Evolutionary conservation across 2,329 filamentous ascomycete genomes (phyloP), one percentile per base, ranked within the genome.

Genomic region (Mycocentrospora acerina): DNA sequence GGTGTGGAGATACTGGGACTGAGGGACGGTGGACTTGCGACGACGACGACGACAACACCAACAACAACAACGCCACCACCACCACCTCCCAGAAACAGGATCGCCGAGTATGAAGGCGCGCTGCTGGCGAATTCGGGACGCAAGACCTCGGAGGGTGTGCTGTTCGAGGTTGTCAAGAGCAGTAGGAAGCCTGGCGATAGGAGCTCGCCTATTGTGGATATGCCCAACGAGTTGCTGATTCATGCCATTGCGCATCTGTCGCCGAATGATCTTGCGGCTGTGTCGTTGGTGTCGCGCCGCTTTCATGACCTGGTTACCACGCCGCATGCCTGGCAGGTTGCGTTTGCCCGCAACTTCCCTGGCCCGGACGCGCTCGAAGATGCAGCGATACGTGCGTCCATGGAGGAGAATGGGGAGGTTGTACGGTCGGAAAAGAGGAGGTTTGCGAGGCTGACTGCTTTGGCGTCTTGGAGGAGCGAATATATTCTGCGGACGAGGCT

Each of bases 401-500:
- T 56, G 7, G 61, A 67, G 34, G 53, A 60, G 6, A 48, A 44
- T 18, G 59, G 57, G n/a, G 64, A 69, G 14, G 48, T 46, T 26
- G 72, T 90, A 29, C 79, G 81, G 18, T 85, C 86, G 1, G 86
- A 93, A 59, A 80, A 81, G 53, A 86, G 90, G 29, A 80, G 82
- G 49, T 98, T 97, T 59, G 81, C 87, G 12, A 82, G 90, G 29
- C 76, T 98, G 37, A 94, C 88, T 8, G 77, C 83, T 3, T 71
- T 90, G 45, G 86, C 90, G n/a, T 93, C 90, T 7, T 97, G 93
- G 91, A 81, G 91, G 53, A 96, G 88, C 67, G 93, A 98, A 67
- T 98, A 97, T 59, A 85, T 97, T 32, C 71, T 95, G 40, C 80
- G 93, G 31, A 96, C 90, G 2, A 81, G 88, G 31, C 78, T 97